Conservation (phyloP, 352 stramenopile genomes). For the Phytopythium montanum region DNA sequence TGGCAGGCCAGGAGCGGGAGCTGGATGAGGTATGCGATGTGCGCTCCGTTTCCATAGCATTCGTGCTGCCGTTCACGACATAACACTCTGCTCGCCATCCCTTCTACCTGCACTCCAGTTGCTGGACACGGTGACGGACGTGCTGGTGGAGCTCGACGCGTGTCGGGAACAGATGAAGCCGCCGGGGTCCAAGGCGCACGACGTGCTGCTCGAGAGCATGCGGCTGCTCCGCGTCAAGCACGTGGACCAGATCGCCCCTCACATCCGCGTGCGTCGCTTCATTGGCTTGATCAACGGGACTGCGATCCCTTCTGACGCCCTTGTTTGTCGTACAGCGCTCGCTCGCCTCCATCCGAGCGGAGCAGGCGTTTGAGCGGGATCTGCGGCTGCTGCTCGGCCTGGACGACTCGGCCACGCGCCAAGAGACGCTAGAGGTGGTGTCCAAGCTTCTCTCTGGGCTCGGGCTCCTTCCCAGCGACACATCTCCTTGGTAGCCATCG, state of each 20-base stretch:
- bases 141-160: constrained; percentile 42
- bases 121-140: constrained; percentile 25
- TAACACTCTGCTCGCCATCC: neutral
- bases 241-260: constrained; percentile 31
- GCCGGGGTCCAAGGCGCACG: constrained; percentile 34
- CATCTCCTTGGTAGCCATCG: neutral
- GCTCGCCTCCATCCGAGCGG: constrained; percentile 27
- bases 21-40: neutral
- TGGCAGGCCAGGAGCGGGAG: neutral
- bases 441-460: constrained; percentile 21
- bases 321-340: constrained; percentile 18
- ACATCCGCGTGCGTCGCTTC: constrained; percentile 20
- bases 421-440: constrained; percentile 26
- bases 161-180: constrained; percentile 45
- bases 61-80: too few species aligned
- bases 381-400: constrained; percentile 33
- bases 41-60: neutral
- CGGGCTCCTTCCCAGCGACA: constrained; percentile 13
- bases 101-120: constrained; percentile 14
- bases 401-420: constrained; percentile 25
- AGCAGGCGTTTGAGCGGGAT: constrained; percentile 27
- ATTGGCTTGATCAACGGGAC: too few species aligned
- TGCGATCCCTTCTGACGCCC: neutral
- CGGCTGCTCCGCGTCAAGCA: constrained; percentile 29
- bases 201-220: constrained; percentile 35